Evolutionary conservation across 441 rosid species (phyloP).

Genomic region (Hura crepitans): DNA sequence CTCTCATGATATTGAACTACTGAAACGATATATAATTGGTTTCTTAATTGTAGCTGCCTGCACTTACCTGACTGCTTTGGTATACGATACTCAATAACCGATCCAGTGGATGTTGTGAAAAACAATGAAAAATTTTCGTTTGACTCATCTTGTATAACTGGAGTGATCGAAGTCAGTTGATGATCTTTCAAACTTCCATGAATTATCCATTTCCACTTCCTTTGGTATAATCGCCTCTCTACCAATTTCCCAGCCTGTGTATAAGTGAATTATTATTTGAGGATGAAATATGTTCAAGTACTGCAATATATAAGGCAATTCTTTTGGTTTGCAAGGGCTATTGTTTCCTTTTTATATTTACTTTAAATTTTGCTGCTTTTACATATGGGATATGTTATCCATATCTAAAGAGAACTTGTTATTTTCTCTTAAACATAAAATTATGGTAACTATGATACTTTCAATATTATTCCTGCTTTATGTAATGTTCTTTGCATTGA

Average conservation of each 20-base stretch:
- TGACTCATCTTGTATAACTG: slow-evolving; percentile 43
- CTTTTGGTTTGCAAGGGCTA: no score
- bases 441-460: neutral
- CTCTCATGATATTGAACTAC: neutral
- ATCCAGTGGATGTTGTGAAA: slow-evolving; percentile 49
- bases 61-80: slow-evolving; percentile 42
- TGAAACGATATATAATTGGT: neutral
- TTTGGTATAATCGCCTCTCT: slow-evolving; percentile 49
- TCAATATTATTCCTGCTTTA: neutral
- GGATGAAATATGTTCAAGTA: neutral
- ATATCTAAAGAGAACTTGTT: neutral
- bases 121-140: slow-evolving; percentile 44
- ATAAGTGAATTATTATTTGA: slow-evolving; percentile 10
- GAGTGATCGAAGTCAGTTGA: slow-evolving; percentile 51
- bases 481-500: no score
- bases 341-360: no score
- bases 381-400: neutral
- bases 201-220: slow-evolving; percentile 69
- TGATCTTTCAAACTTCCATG: slow-evolving; percentile 56
- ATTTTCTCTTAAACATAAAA: neutral
- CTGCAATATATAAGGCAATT: no score
- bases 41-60: neutral
- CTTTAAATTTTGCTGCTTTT: neutral
- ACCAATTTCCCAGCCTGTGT: slow-evolving; percentile 50
- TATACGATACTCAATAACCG: slow-evolving; percentile 43